These are phyloP conservation scores for Phyllosticta citriasiana DNA, from an alignment of 2,329 filamentous ascomycete genomes.

Conservation along the genomic window DNA sequence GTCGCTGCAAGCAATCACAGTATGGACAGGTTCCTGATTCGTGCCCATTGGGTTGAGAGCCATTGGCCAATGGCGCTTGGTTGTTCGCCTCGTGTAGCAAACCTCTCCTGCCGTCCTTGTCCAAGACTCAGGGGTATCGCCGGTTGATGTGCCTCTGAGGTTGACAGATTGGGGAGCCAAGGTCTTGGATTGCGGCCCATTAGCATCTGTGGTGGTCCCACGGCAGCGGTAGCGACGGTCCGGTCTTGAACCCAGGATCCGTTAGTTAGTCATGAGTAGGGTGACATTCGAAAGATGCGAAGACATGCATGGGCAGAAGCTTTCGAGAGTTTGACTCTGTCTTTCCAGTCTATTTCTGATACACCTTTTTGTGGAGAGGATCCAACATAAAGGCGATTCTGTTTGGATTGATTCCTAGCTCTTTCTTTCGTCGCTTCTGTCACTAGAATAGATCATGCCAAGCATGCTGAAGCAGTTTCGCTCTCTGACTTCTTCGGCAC, in stretches of 20 bases:
- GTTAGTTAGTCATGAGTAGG: neutral
- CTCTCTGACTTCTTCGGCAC: neutral
- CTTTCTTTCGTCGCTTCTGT: neutral
- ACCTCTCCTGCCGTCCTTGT: neutral
- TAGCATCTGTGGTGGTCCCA: neutral
- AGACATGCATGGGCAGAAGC: too few species aligned
- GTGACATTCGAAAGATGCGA: neutral
- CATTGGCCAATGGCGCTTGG: neutral
- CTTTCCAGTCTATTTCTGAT: too few species aligned
- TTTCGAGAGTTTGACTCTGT: too few species aligned
- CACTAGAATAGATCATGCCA: too few species aligned
- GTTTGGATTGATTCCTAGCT: neutral
- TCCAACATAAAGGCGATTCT: neutral
- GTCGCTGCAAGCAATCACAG: neutral
- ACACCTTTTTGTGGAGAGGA: too few species aligned
- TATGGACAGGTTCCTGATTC: neutral
- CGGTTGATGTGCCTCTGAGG: neutral
- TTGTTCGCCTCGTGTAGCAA: neutral
- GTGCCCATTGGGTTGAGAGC: neutral
- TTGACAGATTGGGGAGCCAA: neutral
- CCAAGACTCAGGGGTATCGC: neutral
- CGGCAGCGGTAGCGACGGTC: neutral
- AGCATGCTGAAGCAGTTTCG: neutral
- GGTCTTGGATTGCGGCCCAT: neutral
- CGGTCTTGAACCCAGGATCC: neutral